Conservation (phyloP, 352 stramenopile species). For the Phytophthora litchii region DNA sequence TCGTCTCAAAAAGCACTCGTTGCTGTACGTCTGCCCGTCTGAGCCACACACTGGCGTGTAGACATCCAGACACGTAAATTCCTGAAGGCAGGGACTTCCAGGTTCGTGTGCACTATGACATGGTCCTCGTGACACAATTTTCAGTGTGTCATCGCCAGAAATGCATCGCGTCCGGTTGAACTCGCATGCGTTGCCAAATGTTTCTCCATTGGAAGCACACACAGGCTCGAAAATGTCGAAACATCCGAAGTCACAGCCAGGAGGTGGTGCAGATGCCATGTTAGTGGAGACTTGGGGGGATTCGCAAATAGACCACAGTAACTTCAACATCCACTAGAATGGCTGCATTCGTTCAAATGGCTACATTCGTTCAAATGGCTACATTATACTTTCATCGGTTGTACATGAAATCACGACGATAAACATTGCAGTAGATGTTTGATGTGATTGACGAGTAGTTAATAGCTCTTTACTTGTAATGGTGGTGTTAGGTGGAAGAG, state of each 20-base stretch:
- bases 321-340: constrained; percentile 11
- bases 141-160: constrained; percentile 24
- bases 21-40: constrained; percentile 52
- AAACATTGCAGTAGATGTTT: neutral
- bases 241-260: constrained; percentile 27
- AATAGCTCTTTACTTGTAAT: too few relatives aligned
- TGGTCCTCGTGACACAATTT: constrained; percentile 27
- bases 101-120: constrained; percentile 25
- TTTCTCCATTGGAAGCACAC: constrained; percentile 59
- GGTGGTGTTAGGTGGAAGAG: neutral
- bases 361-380: neutral
- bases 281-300: neutral
- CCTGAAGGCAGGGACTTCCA: constrained; percentile 15
- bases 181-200: constrained; percentile 58
- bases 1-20: constrained; percentile 41
- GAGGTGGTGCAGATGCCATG: neutral
- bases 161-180: constrained; percentile 52
- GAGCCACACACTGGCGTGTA: constrained; percentile 51
- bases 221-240: constrained; percentile 42
- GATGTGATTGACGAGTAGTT: too few relatives aligned
- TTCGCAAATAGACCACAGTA: constrained; percentile 17
- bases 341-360: neutral
- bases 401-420: too few relatives aligned
- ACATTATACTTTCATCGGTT: too few relatives aligned
- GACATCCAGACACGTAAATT: constrained; percentile 36